Conservation (phyloP, 192 early-diverging fungal genomes). For the Podila horticola region DNA sequence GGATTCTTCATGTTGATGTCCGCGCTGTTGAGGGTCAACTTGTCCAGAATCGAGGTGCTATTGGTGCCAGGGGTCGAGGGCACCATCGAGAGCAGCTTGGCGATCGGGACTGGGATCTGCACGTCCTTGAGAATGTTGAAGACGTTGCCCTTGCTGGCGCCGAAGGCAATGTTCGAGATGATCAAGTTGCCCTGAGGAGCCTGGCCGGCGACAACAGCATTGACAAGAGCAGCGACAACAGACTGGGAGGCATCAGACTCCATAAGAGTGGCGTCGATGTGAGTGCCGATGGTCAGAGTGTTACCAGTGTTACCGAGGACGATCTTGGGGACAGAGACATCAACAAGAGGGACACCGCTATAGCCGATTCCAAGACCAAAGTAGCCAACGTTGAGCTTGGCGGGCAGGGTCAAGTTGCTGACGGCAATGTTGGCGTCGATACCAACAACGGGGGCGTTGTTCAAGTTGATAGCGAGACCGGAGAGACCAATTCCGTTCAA, state of each 20-base stretch:
- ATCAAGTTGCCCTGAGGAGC: conserved; percentile 13
- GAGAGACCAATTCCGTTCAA: conserved; percentile 29
- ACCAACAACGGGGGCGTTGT: conserved; percentile 34
- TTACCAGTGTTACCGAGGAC: conserved; percentile 1
- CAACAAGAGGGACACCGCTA: conserved; percentile 23
- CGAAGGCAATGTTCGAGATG: conserved; percentile 17
- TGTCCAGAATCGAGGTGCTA: conserved; percentile 13
- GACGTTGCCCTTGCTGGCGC: conserved; percentile 20
- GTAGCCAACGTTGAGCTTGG: conserved; percentile 21
- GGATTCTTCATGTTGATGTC: conserved; percentile 33
- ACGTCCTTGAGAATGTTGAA: conserved; percentile 18
- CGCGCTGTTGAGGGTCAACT: conserved; percentile 10
- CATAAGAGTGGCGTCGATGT: conserved; percentile 6
- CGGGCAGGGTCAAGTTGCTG: conserved; percentile 16
- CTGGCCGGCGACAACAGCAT: conserved; percentile 18
- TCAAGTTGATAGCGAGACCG: conserved; percentile 34
- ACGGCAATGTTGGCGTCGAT: conserved; percentile 31
- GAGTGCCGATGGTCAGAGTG: conserved; percentile 12
- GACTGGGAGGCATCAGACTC: conserved; percentile 16
- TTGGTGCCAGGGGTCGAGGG: conserved; percentile 11
- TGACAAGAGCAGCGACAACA: conserved; percentile 14
- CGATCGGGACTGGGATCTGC: conserved; percentile 12
- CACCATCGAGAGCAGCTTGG: conserved; percentile 11
- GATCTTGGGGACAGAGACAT: conserved; percentile 14
- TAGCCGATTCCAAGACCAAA: conserved; percentile 18